phyloP scores from a whole-genome alignment of 495 filamentous ascomycete genomes.

The Daldinia grandis region DNA sequence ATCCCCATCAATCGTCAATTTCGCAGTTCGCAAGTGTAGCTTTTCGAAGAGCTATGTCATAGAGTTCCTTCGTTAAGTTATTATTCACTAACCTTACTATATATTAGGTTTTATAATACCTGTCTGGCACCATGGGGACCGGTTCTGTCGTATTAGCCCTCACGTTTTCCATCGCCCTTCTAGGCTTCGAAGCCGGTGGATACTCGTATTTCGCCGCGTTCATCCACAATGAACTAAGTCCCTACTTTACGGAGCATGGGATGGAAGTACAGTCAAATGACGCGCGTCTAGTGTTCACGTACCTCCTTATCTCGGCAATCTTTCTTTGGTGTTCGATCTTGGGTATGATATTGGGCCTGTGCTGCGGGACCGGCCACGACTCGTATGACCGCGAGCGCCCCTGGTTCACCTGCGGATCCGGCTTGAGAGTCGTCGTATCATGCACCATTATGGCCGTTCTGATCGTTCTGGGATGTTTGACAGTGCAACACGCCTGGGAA shows the following conservation, averaged over 20 bases:
- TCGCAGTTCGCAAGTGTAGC: background rate
- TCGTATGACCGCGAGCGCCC: background rate
- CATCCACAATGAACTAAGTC: constrained; percentile 5
- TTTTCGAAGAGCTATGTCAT: background rate
- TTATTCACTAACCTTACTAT: background rate
- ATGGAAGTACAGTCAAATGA: background rate
- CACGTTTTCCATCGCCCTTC: background rate
- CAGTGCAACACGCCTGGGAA: background rate
- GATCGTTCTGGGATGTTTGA: background rate
- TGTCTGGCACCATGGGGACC: background rate
- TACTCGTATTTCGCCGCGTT: constrained; percentile 22
- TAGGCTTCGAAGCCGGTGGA: background rate
- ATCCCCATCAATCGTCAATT: background rate
- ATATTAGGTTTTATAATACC: background rate
- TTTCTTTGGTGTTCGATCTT: background rate
- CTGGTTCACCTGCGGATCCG: background rate
- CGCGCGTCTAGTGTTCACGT: background rate
- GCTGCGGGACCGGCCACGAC: background rate
- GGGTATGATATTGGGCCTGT: background rate
- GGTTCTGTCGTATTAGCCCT: background rate
- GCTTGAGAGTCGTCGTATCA: background rate
- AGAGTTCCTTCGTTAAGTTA: background rate
- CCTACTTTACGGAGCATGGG: constrained; percentile 5
- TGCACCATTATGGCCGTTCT: background rate
- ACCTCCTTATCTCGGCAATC: constrained; percentile 7